These are phyloP conservation scores for Metschnikowia matae DNA, from an alignment of 805 yeast species.

Conservation along the genomic window DNA sequence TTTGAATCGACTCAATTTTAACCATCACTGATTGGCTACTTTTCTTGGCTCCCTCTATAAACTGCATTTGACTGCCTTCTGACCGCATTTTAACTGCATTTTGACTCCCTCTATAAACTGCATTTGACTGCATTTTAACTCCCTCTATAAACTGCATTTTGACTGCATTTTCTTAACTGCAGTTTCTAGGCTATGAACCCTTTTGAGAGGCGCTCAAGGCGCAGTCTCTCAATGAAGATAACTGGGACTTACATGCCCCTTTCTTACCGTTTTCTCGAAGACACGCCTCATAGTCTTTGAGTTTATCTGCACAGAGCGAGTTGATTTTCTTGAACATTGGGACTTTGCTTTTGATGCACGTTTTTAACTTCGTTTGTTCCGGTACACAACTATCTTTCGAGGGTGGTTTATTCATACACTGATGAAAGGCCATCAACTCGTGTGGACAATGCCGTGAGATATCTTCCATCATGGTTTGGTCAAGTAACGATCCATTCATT, in stretches of 20 bases:
- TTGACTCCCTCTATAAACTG: no score
- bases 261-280: conserved; percentile 45
- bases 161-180: no score
- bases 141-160: no score
- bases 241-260: conserved; percentile 48
- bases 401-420: conserved; percentile 60
- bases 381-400: conserved; percentile 47
- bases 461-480: conserved; percentile 73
- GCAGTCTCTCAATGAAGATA: conserved; percentile 61
- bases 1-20: no score
- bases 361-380: conserved; percentile 55
- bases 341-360: conserved; percentile 60
- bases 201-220: conserved; percentile 29
- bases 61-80: no score
- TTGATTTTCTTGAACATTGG: conserved; percentile 72
- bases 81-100: no score
- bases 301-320: conserved; percentile 51
- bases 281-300: conserved; percentile 66
- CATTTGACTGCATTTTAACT: no score
- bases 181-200: no score
- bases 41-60: no score
- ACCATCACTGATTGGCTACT: no score
- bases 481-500: conserved; percentile 35
- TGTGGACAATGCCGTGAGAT: conserved; percentile 74
- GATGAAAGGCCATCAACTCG: conserved; percentile 67